phyloP scores from a whole-genome alignment of 257 asterid genomes.

The Eustoma russellianum region DNA sequence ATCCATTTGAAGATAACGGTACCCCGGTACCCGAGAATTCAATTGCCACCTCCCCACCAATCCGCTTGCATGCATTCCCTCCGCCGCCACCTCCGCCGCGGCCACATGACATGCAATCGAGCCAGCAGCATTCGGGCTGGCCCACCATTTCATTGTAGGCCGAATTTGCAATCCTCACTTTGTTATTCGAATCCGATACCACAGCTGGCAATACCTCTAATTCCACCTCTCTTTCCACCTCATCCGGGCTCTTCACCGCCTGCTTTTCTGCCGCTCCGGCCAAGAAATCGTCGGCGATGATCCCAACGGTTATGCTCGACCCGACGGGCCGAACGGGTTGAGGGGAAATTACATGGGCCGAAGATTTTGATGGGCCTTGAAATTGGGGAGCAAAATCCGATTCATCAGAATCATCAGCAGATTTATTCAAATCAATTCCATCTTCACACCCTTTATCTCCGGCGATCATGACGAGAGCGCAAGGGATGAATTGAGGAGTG shows the following conservation, averaged over 20 bases:
- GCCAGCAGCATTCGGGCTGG: conserved; percentile 93
- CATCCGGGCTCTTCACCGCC: conserved; percentile 23
- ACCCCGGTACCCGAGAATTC: conserved; percentile 26
- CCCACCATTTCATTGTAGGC: conserved; percentile 88
- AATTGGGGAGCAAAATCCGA: conserved; percentile 36
- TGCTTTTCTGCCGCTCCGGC: background rate
- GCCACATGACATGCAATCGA: conserved; percentile 28
- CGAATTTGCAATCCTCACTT: conserved; percentile 62
- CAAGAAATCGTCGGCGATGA: conserved; percentile 15
- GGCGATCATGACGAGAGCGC: conserved; percentile 1
- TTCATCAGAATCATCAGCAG: conserved; percentile 36
- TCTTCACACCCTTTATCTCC: background rate
- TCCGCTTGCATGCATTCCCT: conserved; percentile 46
- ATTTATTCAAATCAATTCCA: conserved; percentile 45
- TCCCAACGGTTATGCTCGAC: conserved; percentile 36
- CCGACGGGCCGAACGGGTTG: conserved; percentile 66
- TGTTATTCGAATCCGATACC: conserved; percentile 56
- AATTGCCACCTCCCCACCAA: conserved; percentile 70
- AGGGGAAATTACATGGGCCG: conserved; percentile 36
- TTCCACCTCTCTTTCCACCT: conserved; percentile 66
- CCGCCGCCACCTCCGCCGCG: conserved; percentile 4
- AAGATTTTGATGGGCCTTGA: conserved; percentile 23
- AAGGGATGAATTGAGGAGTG: conserved; percentile 13
- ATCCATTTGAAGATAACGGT: conserved; percentile 28
- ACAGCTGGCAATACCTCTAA: conserved; percentile 53